Evolutionary conservation across 441 rosid genomes (phyloP).

Genomic region (Omphalea diandra): DNA sequence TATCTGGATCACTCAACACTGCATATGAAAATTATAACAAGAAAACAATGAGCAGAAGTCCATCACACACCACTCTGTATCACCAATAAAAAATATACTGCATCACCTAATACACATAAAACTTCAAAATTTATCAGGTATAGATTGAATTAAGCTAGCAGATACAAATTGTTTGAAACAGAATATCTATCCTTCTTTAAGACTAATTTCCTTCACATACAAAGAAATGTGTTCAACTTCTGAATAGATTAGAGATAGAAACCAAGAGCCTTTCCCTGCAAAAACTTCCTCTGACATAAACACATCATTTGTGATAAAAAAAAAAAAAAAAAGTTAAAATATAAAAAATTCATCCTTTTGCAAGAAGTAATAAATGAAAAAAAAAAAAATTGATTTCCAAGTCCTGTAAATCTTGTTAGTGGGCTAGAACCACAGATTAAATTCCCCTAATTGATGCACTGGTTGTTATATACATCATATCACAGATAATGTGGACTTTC

Average conservation of each 20-base stretch:
- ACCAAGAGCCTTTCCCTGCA: not conserved
- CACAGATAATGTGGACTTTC: not conserved
- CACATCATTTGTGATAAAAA: not conserved
- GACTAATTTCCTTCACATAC: not conserved
- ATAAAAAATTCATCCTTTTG: conserved; percentile 6
- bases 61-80: not conserved
- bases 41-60: conserved; percentile 13
- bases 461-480: not conserved
- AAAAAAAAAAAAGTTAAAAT: not conserved
- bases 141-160: not conserved
- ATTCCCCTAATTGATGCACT: not conserved
- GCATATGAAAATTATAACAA: conserved; percentile 24
- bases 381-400: not conserved
- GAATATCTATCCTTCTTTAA: not conserved
- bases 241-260: not conserved
- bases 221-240: not conserved
- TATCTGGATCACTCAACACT: conserved; percentile 71
- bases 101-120: not conserved
- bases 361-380: not conserved
- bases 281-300: not conserved
- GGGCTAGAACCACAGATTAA: not conserved
- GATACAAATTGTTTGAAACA: not conserved
- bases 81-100: not conserved
- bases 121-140: not conserved
- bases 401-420: not conserved